These are phyloP conservation scores for Aciculosporium take DNA, from an alignment of 2,329 filamentous ascomycete species.

Conservation along the genomic window DNA sequence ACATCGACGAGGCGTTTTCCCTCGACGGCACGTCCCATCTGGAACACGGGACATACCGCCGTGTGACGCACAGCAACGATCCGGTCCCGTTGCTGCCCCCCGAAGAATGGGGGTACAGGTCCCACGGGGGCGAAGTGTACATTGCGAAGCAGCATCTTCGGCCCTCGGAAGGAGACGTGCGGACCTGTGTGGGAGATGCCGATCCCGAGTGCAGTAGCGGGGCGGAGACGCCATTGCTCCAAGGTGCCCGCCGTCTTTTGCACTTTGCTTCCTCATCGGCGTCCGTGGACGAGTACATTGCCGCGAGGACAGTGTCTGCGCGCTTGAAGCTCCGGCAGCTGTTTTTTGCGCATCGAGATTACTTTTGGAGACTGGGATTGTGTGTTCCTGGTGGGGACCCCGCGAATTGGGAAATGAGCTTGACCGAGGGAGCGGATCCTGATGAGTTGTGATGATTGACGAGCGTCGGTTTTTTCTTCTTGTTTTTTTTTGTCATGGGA, in stretches of 20 bases:
- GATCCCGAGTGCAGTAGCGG: conserved; percentile 61
- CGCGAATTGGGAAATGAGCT: conserved; percentile 41
- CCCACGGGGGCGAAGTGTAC: conserved; percentile 79
- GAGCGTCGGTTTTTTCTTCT: not conserved
- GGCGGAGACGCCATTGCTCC: conserved; percentile 26
- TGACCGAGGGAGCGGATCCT: conserved; percentile 4
- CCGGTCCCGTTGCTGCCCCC: conserved; percentile 80
- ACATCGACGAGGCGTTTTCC: conserved; percentile 38
- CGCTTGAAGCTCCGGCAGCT: conserved; percentile 75
- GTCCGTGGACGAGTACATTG: conserved; percentile 12
- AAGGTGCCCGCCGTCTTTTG: conserved; percentile 13
- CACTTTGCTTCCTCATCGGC: conserved; percentile 13
- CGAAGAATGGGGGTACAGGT: conserved; percentile 72
- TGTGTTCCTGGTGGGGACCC: conserved; percentile 74
- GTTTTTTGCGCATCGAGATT: conserved; percentile 87
- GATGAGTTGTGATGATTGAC: not conserved
- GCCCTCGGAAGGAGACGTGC: conserved; percentile 54
- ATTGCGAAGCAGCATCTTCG: conserved; percentile 60
- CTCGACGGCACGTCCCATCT: conserved; percentile 20
- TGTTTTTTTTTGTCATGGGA: not conserved
- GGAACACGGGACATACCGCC: conserved; percentile 42
- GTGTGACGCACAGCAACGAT: conserved; percentile 76
- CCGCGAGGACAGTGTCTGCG: conserved; percentile 36
- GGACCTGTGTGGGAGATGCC: conserved; percentile 53
- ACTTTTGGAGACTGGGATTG: conserved; percentile 85